phyloP scores from a whole-genome alignment of 768 basidiomycete species.

The Termitomyces eurrhizus region DNA sequence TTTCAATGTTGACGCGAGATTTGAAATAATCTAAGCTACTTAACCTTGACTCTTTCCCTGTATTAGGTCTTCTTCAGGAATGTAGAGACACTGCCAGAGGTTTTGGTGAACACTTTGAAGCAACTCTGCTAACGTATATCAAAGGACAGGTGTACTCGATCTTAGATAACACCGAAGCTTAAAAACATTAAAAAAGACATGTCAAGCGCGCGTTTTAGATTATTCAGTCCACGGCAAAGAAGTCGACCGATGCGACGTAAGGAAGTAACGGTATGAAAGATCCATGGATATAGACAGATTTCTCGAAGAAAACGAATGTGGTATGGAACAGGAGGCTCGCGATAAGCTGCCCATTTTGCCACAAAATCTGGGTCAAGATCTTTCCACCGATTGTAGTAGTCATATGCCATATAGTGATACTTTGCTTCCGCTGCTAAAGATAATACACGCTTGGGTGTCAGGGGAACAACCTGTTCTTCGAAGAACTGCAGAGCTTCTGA shows the following conservation, averaged over 20 bases:
- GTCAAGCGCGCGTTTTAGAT: not conserved
- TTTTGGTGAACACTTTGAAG: too few relatives aligned
- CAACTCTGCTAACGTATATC: too few relatives aligned
- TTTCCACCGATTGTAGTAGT: not conserved
- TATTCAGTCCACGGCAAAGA: not conserved
- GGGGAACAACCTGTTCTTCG: not conserved
- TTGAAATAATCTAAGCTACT: too few relatives aligned
- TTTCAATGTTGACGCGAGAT: too few relatives aligned
- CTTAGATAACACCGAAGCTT: too few relatives aligned
- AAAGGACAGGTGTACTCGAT: too few relatives aligned
- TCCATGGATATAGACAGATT: not conserved
- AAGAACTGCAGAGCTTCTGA: too few relatives aligned
- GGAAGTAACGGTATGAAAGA: not conserved
- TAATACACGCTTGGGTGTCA: not conserved
- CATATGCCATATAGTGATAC: not conserved
- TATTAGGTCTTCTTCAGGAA: too few relatives aligned
- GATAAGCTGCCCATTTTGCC: slow-evolving; percentile 15
- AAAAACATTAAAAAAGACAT: not conserved
- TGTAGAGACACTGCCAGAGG: too few relatives aligned
- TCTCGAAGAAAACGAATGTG: not conserved
- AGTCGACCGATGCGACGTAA: not conserved
- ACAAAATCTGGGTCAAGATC: slow-evolving; percentile 14
- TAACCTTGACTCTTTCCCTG: too few relatives aligned
- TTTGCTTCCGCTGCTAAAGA: not conserved
- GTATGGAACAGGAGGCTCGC: slow-evolving; percentile 11